Evolutionary conservation across 139 green algal species (phyloP), one percentile per base, ranked within the genome.

Genomic region (Cymbomonas tetramitiformis): DNA sequence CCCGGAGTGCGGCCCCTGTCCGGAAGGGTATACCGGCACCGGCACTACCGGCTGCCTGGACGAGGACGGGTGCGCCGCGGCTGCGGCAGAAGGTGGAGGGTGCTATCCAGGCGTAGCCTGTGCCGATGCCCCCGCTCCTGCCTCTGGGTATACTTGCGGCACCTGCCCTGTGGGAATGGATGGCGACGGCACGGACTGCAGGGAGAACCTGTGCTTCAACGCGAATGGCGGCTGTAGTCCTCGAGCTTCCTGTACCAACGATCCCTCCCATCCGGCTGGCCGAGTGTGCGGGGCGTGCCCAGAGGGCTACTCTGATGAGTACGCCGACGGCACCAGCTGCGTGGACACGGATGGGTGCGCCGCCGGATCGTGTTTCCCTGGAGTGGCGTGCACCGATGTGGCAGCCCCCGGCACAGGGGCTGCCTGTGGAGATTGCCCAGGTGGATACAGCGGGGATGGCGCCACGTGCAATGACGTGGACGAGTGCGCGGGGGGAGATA

Each of bases 91-190:
- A n/a, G 18, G 8, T 5, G 30, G 29, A 15, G 31, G 31, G 30
- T 58, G 51, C 51, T 58, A 30, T 21, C 51, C 26, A 21, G 51
- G 25, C 6, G 28, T 46, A 33, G 28, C 4, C 8, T 58, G 51
- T 33, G 6, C 5, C 15, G 51, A 58, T n/a, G 21, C 19, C 9
- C 48, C 48, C n/a, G 48, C 48, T 39, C 18, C 46, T 21, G 51
- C 44, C 25, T 23, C 4, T 10, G 29, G 18, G 19, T 58, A 47
- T 33, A n/a, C 8, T n/a, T 58, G 51, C 51, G 51, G 30, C 30
- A 28, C 8, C n/a, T 58, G 51, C 51, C 51, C 51, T 10, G 25
- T 23, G 9, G 51, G 51, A 18, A 30, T 47, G 4, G 30, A 47
- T 4, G 28, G 28, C 30, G 30, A 58, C 51, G 51, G 51, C 29